phyloP scores from a whole-genome alignment of 23 red algal genomes.

The Gracilaria caudata region DNA sequence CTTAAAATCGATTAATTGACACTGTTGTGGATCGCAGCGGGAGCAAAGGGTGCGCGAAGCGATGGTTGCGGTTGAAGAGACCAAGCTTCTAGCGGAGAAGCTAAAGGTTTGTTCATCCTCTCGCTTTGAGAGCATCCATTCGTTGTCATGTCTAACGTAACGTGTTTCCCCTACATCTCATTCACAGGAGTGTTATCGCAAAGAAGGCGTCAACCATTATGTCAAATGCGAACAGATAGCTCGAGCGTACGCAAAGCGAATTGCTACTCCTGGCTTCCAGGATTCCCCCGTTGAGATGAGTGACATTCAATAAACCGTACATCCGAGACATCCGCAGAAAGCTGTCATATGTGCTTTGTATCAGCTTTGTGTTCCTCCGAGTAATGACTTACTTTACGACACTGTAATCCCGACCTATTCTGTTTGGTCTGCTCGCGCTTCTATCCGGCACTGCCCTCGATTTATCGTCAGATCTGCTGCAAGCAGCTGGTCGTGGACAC shows the following conservation, averaged over 20 bases:
- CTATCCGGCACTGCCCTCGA: too few relatives aligned
- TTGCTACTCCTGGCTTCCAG: slow-evolving; percentile 43
- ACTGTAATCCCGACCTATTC: too few relatives aligned
- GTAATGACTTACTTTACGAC: too few relatives aligned
- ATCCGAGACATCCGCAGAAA: neutral
- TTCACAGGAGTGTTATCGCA: slow-evolving; percentile 45
- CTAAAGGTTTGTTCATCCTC: slow-evolving; percentile 11
- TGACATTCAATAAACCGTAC: slow-evolving; percentile 42
- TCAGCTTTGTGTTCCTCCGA: too few relatives aligned
- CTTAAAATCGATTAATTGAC: neutral
- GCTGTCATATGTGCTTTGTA: too few relatives aligned
- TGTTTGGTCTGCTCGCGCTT: too few relatives aligned
- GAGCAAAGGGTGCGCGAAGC: slow-evolving; percentile 56
- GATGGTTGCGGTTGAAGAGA: slow-evolving; percentile 60
- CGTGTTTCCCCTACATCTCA: neutral
- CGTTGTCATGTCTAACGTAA: neutral
- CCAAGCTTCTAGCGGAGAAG: slow-evolving; percentile 35
- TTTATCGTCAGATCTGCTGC: neutral
- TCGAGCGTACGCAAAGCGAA: slow-evolving; percentile 48
- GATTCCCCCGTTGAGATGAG: slow-evolving; percentile 54
- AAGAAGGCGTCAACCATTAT: slow-evolving; percentile 58
- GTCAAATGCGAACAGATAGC: slow-evolving; percentile 56
- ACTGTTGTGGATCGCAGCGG: neutral
- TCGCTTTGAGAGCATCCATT: neutral
- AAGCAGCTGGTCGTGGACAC: neutral